Evolutionary conservation across 805 yeast genomes (phyloP).

Genomic region (Brettanomyces custersianus): DNA sequence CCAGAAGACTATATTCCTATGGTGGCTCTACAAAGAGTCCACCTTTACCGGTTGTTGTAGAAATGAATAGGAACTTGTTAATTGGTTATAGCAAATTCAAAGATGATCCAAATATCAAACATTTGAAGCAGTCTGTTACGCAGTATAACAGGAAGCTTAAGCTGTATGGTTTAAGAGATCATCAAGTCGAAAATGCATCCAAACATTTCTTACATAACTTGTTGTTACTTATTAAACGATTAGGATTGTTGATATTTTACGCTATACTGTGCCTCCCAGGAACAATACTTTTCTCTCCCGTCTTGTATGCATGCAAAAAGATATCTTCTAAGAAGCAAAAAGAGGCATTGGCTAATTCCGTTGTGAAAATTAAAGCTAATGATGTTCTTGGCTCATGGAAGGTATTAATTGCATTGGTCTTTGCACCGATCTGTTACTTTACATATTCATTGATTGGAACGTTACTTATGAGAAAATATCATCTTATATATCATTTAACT

Average conservation of each 20-base stretch:
- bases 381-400: constrained; percentile 98
- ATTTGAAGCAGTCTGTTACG: constrained; percentile 54
- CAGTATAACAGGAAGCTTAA: constrained; percentile 58
- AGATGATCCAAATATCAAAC: constrained; percentile 60
- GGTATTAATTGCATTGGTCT: constrained; percentile 74
- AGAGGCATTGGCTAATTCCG: constrained; percentile 73
- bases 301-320: constrained; percentile 64
- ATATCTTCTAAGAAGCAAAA: constrained; percentile 67
- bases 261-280: constrained; percentile 76
- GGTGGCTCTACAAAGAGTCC: constrained; percentile 26
- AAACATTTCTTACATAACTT: constrained; percentile 41
- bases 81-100: constrained; percentile 71
- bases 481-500: constrained; percentile 9
- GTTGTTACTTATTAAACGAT: constrained; percentile 47
- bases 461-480: constrained; percentile 13
- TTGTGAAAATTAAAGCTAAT: constrained; percentile 81
- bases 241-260: constrained; percentile 44
- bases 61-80: constrained; percentile 80
- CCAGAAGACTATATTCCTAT: constrained; percentile 76
- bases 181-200: constrained; percentile 54
- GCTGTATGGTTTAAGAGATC: constrained; percentile 59
- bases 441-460: constrained; percentile 62
- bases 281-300: constrained; percentile 76
- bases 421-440: constrained; percentile 78
- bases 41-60: constrained; percentile 80